Percentiles rank a stretch among this genome's conserved stretches.
These are phyloP conservation scores for Nyssa sinensis DNA, from an alignment of 148 eudicot genomes.

Conservation along the genomic window DNA sequence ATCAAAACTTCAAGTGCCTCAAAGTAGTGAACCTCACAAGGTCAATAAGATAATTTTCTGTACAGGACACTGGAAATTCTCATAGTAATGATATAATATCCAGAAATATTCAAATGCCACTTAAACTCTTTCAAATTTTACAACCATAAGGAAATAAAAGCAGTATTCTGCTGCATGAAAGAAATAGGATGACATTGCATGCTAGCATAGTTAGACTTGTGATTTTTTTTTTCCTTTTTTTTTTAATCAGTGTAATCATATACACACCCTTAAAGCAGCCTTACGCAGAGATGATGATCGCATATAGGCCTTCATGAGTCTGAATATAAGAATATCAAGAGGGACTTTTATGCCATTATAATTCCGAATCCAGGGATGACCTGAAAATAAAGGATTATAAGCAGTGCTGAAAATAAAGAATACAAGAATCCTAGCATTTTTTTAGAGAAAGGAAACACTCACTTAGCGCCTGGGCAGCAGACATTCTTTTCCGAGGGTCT, in stretches of 20 bases:
- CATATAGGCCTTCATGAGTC: conserved; percentile 63
- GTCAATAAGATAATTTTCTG: no score
- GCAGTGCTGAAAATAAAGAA: background rate
- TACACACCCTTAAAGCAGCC: conserved; percentile 73
- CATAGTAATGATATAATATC: no score
- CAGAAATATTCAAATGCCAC: no score
- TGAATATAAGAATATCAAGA: conserved; percentile 49
- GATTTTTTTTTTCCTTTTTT: background rate
- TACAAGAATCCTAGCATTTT: background rate
- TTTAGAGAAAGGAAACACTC: conserved; percentile 16
- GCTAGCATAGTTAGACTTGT: background rate
- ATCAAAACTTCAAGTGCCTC: no score
- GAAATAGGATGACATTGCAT: background rate
- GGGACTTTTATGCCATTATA: conserved; percentile 38
- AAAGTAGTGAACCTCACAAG: no score
- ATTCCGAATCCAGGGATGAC: conserved; percentile 60
- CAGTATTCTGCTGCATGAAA: background rate
- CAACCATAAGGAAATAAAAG: background rate
- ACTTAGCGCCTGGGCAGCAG: conserved; percentile 71
- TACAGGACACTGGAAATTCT: no score
- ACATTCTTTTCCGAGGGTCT: conserved; percentile 54
- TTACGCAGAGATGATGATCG: conserved; percentile 64
- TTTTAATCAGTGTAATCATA: conserved; percentile 16
- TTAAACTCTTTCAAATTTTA: background rate
- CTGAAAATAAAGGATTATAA: conserved; percentile 27